Evolutionary conservation across 306 rosid species (phyloP).

Genomic region (Vigna angularis): DNA sequence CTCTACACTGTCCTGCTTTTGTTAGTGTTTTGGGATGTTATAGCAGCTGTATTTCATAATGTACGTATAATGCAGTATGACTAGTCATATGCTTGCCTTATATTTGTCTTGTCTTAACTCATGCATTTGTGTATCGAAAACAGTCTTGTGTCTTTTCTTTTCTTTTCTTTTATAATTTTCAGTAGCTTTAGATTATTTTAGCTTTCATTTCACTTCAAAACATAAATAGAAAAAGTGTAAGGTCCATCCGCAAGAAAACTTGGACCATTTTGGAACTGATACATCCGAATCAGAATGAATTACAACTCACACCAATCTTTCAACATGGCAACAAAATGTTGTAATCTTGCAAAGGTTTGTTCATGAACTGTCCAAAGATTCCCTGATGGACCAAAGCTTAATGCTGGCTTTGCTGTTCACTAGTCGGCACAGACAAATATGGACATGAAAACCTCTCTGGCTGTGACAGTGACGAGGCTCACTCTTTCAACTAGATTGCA

Average conservation of each 20-base stretch:
- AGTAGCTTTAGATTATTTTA: slow-evolving; percentile 4
- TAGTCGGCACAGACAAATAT: slow-evolving; percentile 31
- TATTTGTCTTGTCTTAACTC: slow-evolving; percentile 15
- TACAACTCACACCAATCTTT: slow-evolving; percentile 22
- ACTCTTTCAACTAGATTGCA: slow-evolving; percentile 14
- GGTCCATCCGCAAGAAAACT: neutral
- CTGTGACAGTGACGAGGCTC: slow-evolving; percentile 18
- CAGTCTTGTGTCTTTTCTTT: neutral
- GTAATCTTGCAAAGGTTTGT: slow-evolving; percentile 6
- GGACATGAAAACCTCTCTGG: slow-evolving; percentile 48
- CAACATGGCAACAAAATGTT: slow-evolving; percentile 15
- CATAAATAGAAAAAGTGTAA: neutral
- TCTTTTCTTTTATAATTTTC: too few species aligned
- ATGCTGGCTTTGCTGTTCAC: slow-evolving; percentile 27
- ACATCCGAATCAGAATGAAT: slow-evolving; percentile 5
- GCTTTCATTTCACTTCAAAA: neutral
- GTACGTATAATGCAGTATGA: slow-evolving; percentile 17
- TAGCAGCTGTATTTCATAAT: slow-evolving; percentile 5
- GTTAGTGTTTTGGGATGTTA: neutral
- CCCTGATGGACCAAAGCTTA: slow-evolving; percentile 32
- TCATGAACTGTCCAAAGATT: slow-evolving; percentile 6
- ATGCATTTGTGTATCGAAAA: neutral
- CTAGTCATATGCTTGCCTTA: slow-evolving; percentile 10
- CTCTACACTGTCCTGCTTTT: neutral
- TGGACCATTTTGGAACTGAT: slow-evolving; percentile 14